Evolutionary conservation across 1,284 basidiomycete genomes (phyloP).

Genomic region (Ustilago esculenta): DNA sequence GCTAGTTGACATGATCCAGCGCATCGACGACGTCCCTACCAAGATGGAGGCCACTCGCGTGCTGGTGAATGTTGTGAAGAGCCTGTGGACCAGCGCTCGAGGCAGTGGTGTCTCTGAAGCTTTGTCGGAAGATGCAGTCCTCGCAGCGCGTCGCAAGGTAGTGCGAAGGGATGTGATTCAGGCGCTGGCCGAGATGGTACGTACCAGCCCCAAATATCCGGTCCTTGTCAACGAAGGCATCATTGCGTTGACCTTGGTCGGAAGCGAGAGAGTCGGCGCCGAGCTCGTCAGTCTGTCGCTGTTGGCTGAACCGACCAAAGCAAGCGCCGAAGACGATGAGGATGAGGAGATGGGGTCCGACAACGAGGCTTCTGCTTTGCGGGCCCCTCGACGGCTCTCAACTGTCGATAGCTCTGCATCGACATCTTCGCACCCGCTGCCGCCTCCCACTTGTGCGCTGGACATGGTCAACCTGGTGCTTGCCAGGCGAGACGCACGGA

Average conservation of each 20-base stretch:
- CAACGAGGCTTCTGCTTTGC: slow-evolving; percentile 7
- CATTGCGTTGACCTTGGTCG: slow-evolving; percentile 81
- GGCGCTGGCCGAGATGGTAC: slow-evolving; percentile 78
- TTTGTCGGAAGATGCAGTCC: neutral
- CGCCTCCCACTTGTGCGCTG: slow-evolving; percentile 41
- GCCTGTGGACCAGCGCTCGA: slow-evolving; percentile 45
- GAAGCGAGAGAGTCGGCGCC: slow-evolving; percentile 76
- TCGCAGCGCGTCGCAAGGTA: slow-evolving; percentile 17
- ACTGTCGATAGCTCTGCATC: slow-evolving; percentile 42
- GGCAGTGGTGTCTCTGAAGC: neutral
- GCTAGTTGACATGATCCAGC: slow-evolving; percentile 78
- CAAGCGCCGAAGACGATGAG: slow-evolving; percentile 11
- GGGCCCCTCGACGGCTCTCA: slow-evolving; percentile 20
- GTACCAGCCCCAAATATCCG: slow-evolving; percentile 80
- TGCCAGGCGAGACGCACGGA: slow-evolving; percentile 53
- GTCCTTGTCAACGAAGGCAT: slow-evolving; percentile 89
- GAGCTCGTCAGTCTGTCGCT: slow-evolving; percentile 64
- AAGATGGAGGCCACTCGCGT: slow-evolving; percentile 89
- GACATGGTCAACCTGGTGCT: slow-evolving; percentile 57
- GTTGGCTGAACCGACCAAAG: slow-evolving; percentile 26
- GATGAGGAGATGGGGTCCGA: slow-evolving; percentile 24
- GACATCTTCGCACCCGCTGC: slow-evolving; percentile 35
- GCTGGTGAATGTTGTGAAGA: slow-evolving; percentile 78
- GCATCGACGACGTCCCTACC: slow-evolving; percentile 82
- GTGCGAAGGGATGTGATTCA: slow-evolving; percentile 37